A percentile compares a stretch with the other conserved stretches of the same genome.
phyloP scores from a whole-genome alignment of 2,329 filamentous ascomycete genomes.

The Epichloe glyceriae region DNA sequence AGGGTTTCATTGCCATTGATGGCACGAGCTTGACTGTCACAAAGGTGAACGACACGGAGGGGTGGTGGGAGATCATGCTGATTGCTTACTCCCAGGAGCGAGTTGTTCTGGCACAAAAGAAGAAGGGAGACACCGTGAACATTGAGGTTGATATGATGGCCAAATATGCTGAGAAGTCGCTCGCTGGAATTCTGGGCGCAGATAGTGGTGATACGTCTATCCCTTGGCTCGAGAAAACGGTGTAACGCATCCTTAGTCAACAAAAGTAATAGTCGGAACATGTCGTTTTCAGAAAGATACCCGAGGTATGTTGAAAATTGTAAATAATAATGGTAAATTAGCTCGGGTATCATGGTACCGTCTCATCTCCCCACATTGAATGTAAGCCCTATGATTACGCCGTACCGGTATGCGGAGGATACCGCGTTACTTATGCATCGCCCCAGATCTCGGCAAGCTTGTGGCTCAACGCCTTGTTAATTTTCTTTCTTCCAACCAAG shows the following conservation, averaged over 20 bases:
- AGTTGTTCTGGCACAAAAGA: slow-evolving; percentile 70
- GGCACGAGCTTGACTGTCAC: slow-evolving; percentile 92
- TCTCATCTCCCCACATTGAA: not conserved
- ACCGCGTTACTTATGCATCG: slow-evolving; percentile 21
- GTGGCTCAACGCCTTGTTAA: slow-evolving; percentile 50
- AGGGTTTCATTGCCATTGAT: slow-evolving; percentile 89
- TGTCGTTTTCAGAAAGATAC: too few relatives aligned
- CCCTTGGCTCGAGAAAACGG: slow-evolving; percentile 56
- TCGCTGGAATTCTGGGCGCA: slow-evolving; percentile 54
- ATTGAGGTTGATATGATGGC: slow-evolving; percentile 83
- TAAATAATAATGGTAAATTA: not conserved
- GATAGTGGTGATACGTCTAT: slow-evolving; percentile 36
- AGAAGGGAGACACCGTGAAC: slow-evolving; percentile 70
- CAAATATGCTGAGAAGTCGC: slow-evolving; percentile 83
- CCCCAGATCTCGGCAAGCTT: slow-evolving; percentile 66
- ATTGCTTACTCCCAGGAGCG: slow-evolving; percentile 94
- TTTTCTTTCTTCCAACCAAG: slow-evolving; percentile 54
- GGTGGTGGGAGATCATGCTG: slow-evolving; percentile 94
- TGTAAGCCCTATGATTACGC: too few relatives aligned
- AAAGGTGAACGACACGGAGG: slow-evolving; percentile 62
- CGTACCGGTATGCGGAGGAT: not conserved
- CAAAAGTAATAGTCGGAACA: slow-evolving; percentile 14
- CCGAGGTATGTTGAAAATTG: not conserved
- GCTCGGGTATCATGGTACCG: not conserved
- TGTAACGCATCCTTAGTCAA: slow-evolving; percentile 62